phyloP scores from a whole-genome alignment of 257 asterid genomes.

The Paraleonurus japonicus region DNA sequence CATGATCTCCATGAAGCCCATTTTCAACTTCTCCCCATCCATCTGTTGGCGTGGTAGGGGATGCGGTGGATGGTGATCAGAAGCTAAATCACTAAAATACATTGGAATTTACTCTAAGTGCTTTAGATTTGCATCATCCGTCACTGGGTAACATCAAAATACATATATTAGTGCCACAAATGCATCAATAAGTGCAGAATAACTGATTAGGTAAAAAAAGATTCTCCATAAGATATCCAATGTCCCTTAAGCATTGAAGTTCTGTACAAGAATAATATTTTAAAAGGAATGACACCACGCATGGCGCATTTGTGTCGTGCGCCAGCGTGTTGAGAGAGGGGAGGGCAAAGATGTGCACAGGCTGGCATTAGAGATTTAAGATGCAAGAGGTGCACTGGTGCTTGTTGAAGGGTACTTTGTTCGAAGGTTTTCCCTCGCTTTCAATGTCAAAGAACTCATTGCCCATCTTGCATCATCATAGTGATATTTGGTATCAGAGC shows the following conservation, averaged over 20 bases:
- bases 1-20: constrained; percentile 58
- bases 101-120: constrained; percentile 49
- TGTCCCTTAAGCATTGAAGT: neutral
- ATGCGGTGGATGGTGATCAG: constrained; percentile 56
- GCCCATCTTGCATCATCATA: constrained; percentile 87
- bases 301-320: neutral
- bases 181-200: constrained; percentile 13
- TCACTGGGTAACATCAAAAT: constrained; percentile 41
- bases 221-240: neutral
- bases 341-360: constrained; percentile 38
- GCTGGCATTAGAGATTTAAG: constrained; percentile 60
- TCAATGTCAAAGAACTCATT: constrained; percentile 92
- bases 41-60: constrained; percentile 72
- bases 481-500: constrained; percentile 12
- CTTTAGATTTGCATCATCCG: constrained; percentile 42
- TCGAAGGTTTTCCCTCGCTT: constrained; percentile 92
- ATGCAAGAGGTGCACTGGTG: constrained; percentile 50
- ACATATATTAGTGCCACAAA: constrained; percentile 24
- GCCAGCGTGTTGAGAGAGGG: neutral
- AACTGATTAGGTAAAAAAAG: constrained; percentile 1
- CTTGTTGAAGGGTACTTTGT: constrained; percentile 53
- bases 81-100: constrained; percentile 48
- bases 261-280: neutral
- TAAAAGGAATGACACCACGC: neutral
- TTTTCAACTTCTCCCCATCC: constrained; percentile 97